Conservation (phyloP, 768 basidiomycete species). For the Lenzites betulinus region DNA sequence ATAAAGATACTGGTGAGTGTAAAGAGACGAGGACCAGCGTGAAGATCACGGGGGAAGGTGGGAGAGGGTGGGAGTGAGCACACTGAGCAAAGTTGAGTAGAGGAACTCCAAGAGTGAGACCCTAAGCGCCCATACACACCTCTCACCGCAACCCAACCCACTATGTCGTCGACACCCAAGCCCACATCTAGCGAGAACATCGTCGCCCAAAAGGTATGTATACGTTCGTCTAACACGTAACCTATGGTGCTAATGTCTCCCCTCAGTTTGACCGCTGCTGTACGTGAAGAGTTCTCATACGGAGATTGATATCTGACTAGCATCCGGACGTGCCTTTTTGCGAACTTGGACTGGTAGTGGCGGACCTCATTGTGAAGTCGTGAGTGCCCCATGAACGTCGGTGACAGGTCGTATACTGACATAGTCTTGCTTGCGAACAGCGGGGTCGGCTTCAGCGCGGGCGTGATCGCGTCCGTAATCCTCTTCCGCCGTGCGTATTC, state of each 20-base stretch:
- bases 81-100: too few species aligned
- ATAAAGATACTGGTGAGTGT: too few species aligned
- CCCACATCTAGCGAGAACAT: slow-evolving; percentile 87
- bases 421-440: slow-evolving; percentile 40
- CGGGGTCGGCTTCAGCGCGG: slow-evolving; percentile 86
- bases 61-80: too few species aligned
- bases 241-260: too few species aligned
- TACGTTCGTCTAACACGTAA: not conserved
- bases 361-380: slow-evolving; percentile 87
- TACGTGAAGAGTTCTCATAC: slow-evolving; percentile 43
- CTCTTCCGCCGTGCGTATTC: slow-evolving; percentile 82
- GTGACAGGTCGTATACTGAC: slow-evolving; percentile 15
- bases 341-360: slow-evolving; percentile 45
- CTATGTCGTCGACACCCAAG: slow-evolving; percentile 53
- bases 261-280: slow-evolving; percentile 82
- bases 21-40: too few species aligned
- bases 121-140: slow-evolving; percentile 8
- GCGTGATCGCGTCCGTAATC: slow-evolving; percentile 87
- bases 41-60: too few species aligned
- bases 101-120: not conserved
- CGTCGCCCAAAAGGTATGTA: slow-evolving; percentile 79
- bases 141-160: slow-evolving; percentile 7
- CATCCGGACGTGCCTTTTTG: not conserved
- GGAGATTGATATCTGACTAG: not conserved
- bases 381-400: slow-evolving; percentile 39